These are phyloP conservation scores for Fusarium piperis DNA, from an alignment of 2,329 filamentous ascomycete species.

Conservation along the genomic window DNA sequence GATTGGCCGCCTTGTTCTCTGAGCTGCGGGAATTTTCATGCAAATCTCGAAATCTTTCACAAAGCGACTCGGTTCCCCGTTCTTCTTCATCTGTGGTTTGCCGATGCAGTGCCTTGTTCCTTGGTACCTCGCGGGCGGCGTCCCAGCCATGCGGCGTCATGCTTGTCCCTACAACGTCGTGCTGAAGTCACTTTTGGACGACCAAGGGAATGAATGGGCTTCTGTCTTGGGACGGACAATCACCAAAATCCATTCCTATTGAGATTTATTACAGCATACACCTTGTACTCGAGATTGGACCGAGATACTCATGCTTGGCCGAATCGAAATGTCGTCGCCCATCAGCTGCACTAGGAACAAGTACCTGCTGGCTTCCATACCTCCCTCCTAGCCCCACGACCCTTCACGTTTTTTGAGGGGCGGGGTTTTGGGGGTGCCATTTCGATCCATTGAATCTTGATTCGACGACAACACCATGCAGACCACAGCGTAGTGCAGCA, in stretches of 20 bases:
- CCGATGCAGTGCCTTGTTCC: not conserved
- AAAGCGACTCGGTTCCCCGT: not conserved
- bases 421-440: slow-evolving; percentile 33
- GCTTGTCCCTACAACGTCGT: not conserved
- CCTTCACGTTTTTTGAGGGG: slow-evolving; percentile 32
- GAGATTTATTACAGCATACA: not conserved
- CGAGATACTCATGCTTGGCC: not conserved
- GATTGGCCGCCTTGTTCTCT: not conserved
- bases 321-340: slow-evolving; percentile 21
- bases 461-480: slow-evolving; percentile 40
- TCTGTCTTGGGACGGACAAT: not conserved
- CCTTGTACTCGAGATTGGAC: not conserved
- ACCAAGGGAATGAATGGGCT: not conserved
- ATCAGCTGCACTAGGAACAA: not conserved
- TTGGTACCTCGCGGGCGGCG: not conserved
- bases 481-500: slow-evolving; percentile 15
- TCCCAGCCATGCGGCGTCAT: not conserved
- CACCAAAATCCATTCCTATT: not conserved
- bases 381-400: slow-evolving; percentile 32
- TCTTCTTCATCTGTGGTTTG: not conserved
- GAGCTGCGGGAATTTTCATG: not conserved
- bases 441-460: slow-evolving; percentile 40
- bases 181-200: not conserved
- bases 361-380: not conserved
- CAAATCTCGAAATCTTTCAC: not conserved